phyloP scores from a whole-genome alignment of 768 basidiomycete genomes.

The Hydnomerulius pinastri region DNA sequence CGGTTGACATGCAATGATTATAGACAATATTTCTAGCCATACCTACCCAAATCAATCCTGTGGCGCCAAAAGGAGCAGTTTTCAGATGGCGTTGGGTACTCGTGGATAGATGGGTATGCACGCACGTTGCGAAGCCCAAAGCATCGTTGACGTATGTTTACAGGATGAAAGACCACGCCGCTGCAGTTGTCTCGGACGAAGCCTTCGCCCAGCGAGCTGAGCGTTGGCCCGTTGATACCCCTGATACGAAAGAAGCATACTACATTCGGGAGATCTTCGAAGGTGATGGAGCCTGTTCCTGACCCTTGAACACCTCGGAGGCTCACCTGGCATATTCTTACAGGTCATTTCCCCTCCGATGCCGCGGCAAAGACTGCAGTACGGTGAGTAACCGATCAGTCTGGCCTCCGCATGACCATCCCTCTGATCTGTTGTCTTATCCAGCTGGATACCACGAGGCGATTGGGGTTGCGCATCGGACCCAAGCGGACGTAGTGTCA shows the following conservation, averaged over 20 bases:
- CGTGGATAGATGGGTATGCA: conserved; percentile 93
- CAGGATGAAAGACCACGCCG: conserved; percentile 91
- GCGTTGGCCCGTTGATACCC: conserved; percentile 78
- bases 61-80: conserved; percentile 99
- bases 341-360: conserved; percentile 81
- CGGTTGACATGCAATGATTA: background rate
- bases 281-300: conserved; percentile 39
- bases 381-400: conserved; percentile 50
- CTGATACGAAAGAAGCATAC: conserved; percentile 97
- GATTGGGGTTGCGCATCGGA: conserved; percentile 97
- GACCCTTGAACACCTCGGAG: conserved; percentile 1
- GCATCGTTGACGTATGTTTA: conserved; percentile 1
- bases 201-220: conserved; percentile 68
- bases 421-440: conserved; percentile 12
- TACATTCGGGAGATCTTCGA: conserved; percentile 92
- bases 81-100: conserved; percentile 97
- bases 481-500: conserved; percentile 93
- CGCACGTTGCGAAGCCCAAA: background rate
- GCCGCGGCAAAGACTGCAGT: conserved; percentile 91
- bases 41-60: conserved; percentile 90
- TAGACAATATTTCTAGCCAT: conserved; percentile 53
- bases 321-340: conserved; percentile 2
- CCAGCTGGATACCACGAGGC: conserved; percentile 88
- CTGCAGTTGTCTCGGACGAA: conserved; percentile 74
- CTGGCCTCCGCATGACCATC: conserved; percentile 6